phyloP scores from a whole-genome alignment of 352 stramenopile genomes.

The Pythium dissotocum region DNA sequence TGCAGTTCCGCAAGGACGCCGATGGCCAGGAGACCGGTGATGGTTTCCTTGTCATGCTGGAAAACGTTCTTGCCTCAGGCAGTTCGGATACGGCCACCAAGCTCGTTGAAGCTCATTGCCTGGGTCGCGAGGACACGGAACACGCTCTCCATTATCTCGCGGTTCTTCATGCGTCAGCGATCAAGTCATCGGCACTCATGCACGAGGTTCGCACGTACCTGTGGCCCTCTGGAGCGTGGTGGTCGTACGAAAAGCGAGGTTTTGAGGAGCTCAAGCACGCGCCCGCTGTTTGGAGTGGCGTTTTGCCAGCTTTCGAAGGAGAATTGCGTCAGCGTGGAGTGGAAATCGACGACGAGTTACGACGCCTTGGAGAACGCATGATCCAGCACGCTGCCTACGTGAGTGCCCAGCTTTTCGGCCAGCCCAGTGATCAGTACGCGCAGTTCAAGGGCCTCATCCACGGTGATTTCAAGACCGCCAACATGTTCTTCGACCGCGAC shows the following conservation, averaged over 20 bases:
- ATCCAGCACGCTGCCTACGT: constrained; percentile 50
- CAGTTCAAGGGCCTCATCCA: constrained; percentile 53
- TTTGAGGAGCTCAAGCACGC: constrained; percentile 40
- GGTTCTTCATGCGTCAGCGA: constrained; percentile 42
- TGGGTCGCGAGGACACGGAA: constrained; percentile 36
- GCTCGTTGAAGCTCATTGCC: constrained; percentile 42
- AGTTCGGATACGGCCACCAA: neutral
- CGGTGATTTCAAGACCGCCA: constrained; percentile 73
- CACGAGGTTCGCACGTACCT: constrained; percentile 31
- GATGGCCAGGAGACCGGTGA: constrained; percentile 31
- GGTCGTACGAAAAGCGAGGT: constrained; percentile 60
- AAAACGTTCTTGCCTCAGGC: constrained; percentile 32
- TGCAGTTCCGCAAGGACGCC: constrained; percentile 41
- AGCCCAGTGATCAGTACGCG: constrained; percentile 22
- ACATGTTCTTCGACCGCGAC: constrained; percentile 59
- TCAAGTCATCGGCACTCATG: constrained; percentile 31
- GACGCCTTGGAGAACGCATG: constrained; percentile 47
- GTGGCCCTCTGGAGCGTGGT: constrained; percentile 56
- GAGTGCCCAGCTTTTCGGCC: constrained; percentile 37
- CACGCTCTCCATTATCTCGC: constrained; percentile 54
- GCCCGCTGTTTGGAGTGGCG: constrained; percentile 40
- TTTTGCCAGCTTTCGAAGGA: constrained; percentile 34
- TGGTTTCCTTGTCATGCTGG: constrained; percentile 57
- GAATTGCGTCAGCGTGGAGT: constrained; percentile 16
- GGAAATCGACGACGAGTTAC: constrained; percentile 17